Evolutionary conservation across 2,329 filamentous ascomycete genomes (phyloP), one percentile per base, ranked within the genome.

Genomic region (Talaromyces verruculosus): DNA sequence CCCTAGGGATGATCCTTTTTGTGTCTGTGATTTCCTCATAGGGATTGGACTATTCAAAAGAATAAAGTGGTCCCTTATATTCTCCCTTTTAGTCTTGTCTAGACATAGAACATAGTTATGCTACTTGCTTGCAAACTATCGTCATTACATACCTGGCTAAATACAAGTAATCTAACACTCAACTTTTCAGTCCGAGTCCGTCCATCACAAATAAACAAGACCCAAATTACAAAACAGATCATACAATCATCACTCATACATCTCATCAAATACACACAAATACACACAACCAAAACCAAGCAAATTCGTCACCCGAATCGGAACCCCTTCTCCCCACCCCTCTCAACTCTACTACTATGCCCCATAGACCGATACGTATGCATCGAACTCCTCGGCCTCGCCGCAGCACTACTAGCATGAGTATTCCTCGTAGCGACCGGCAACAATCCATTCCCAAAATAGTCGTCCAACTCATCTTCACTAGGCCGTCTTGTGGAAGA

Each of bases 361-460:
- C 19, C 25, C 43, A 55, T 65, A 28, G 64, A 55, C 35, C 64
- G 22, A 43, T 55, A 61, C 7, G 64, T 61, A 55, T 66, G 61
- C 17, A 51, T 59, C 28, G 65, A 63, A 51, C 19, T 45, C n/a
- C 61, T 63, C 25, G 65, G 33, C 17, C 41, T n/a, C 5, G 30
- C 55, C 5, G 30, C 43, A 17, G 41, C 49, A 8, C 49, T 57
- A 13, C 65, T 66, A 30, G 49, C 28, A 33, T 53, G 49, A 17
- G 49, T 53, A 45, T 59, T 57, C 30, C 35, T 59, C 33, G 65
- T 66, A 1, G 65, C 61, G 1, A 66, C 65, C 28, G 65, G 65
- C 28, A 66, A 49, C 28, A 66, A 22, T 11, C 60, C 65, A 1
- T 43, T 41, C 7, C 65, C 65, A 19, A 66, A 66, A 55, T 63